Conservation (phyloP, 2,329 filamentous ascomycete species). For the Harringtonia aguacate region DNA sequence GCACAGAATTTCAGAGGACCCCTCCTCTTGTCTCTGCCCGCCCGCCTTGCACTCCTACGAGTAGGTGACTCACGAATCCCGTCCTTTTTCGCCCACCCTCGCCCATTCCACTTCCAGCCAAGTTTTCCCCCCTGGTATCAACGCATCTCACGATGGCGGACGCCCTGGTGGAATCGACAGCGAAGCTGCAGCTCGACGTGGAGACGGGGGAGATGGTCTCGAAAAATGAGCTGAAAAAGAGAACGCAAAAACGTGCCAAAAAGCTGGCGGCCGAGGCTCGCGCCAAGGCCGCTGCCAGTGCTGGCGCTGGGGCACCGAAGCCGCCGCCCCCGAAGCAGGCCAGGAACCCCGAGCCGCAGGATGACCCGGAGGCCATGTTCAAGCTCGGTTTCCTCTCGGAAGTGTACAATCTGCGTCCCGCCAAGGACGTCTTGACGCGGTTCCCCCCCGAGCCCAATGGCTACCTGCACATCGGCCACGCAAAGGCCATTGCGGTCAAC, state of each 20-base stretch:
- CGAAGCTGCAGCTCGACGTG: constrained; percentile 51
- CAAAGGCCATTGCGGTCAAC: constrained; percentile 92
- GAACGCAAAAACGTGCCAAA: constrained; percentile 38
- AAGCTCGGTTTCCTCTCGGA: constrained; percentile 66
- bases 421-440: constrained; percentile 53
- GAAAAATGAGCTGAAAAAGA: constrained; percentile 53
- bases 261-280: neutral
- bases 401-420: constrained; percentile 58
- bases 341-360: constrained; percentile 37
- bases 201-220: constrained; percentile 57
- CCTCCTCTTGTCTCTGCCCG: too few relatives aligned
- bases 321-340: neutral
- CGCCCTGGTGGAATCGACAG: constrained; percentile 18
- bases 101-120: too few relatives aligned
- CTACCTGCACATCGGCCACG: constrained; percentile 86
- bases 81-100: too few relatives aligned
- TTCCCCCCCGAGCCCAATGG: constrained; percentile 89
- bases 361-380: constrained; percentile 61
- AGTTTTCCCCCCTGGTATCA: too few relatives aligned
- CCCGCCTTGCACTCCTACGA: too few relatives aligned
- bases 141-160: too few relatives aligned
- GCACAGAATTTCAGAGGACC: too few relatives aligned
- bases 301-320: constrained; percentile 15
- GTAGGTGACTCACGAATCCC: too few relatives aligned
- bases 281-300: constrained; percentile 27